Base-by-base conservation (phyloP, 1,284 basidiomycete species). In the Tremellales sp. region DNA sequence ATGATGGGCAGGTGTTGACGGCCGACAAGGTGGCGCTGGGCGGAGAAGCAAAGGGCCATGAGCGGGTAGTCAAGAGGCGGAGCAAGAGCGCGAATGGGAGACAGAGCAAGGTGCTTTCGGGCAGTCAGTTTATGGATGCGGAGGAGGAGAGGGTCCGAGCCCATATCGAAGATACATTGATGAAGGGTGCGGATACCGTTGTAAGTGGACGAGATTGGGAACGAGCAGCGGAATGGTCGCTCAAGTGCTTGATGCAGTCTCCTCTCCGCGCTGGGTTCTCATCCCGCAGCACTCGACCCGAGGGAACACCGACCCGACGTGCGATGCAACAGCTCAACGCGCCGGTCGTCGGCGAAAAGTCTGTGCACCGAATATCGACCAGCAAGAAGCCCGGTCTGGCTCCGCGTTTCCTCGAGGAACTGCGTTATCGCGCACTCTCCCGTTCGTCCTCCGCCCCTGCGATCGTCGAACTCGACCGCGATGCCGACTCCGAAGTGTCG, bases 81-180 rank as follows among this genome's bases (percentile, higher is more conserved):
- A 63, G 64, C 12, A 63, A 61, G 14, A 75, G 75, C 45, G 58
- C 65, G 8, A 68, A 67, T 73, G 40, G 67, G 63, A 47, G 61
- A 71, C 45, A 50, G 7, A 35, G 49, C 36, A 58, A 61, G 45
- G 50, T 54, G 7, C n/a, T 61, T 9, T 78, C 80, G 3, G 79
- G 71, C 1, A 90, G 87, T 5, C 90, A 92, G 61, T 93, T 93
- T 62, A 83, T 87, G 81, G 89, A 92, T 66, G 90, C 89, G 5
- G 86, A 91, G 54, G 90, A 92, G 50, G 85, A 83, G n/a, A 78
- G 83, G 51, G 87, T 86, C 4, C 80, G 86, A 55, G 83, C 85
- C 56, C 87, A 91, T 65, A 85, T 92, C 40, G 85, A 90, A 61
- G 81, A 85, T 53, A 84, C 86, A 51, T 70, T 93, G 35, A 84